These are phyloP conservation scores for Phytophthora pistaciae DNA, from an alignment of 352 stramenopile genomes.

Conservation along the genomic window DNA sequence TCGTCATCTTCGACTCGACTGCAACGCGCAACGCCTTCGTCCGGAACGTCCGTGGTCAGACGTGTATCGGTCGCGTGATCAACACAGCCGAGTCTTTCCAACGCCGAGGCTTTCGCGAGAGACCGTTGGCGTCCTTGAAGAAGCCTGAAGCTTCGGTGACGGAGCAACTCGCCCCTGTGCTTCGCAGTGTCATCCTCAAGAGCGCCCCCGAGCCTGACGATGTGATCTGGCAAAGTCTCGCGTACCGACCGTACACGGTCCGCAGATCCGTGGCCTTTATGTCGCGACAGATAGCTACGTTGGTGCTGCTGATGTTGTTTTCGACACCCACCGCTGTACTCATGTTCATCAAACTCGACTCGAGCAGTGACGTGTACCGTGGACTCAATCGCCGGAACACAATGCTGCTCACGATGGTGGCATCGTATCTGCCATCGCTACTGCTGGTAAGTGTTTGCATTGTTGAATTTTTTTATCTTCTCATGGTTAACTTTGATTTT, in stretches of 20 bases:
- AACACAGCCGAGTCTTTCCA: conserved; percentile 49
- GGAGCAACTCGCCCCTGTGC: conserved; percentile 47
- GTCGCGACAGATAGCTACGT: conserved; percentile 56
- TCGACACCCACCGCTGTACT: conserved; percentile 82
- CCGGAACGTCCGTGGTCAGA: conserved; percentile 54
- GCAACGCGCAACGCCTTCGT: conserved; percentile 70
- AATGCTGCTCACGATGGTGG: conserved; percentile 65
- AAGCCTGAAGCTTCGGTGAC: conserved; percentile 19
- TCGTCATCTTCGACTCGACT: conserved; percentile 78
- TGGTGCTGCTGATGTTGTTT: conserved; percentile 72
- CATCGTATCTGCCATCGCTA: conserved; percentile 78
- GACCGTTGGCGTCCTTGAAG: conserved; percentile 21
- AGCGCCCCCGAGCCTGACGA: conserved; percentile 83
- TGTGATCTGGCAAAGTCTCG: conserved; percentile 81
- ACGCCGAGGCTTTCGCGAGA: conserved; percentile 28
- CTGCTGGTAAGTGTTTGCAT: conserved; percentile 72
- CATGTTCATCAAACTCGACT: conserved; percentile 85
- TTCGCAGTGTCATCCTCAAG: conserved; percentile 60
- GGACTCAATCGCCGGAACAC: conserved; percentile 54
- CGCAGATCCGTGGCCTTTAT: conserved; percentile 46
- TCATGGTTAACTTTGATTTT: too few species aligned
- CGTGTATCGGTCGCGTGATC: conserved; percentile 41
- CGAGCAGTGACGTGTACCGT: conserved; percentile 66
- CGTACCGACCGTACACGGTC: conserved; percentile 64
- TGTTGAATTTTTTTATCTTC: too few species aligned